A percentile compares a stretch with the other conserved stretches of the same genome.
phyloP scores from a whole-genome alignment of 345 rosid genomes.

The Litchi chinensis region DNA sequence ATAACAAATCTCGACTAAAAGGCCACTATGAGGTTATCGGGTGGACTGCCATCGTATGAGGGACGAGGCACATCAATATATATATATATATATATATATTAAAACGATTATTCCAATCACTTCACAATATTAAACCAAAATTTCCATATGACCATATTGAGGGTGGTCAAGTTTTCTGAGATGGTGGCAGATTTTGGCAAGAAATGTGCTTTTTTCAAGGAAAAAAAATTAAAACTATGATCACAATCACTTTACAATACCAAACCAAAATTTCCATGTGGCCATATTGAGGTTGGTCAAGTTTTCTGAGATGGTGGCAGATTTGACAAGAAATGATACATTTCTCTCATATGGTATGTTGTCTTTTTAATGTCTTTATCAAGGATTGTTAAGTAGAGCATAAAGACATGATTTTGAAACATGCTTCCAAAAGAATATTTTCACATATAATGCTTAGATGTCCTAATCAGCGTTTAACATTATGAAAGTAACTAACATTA shows the following conservation, averaged over 20 bases:
- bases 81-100: no score
- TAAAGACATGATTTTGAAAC: constrained; percentile 17
- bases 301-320: constrained; percentile 21
- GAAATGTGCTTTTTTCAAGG: not conserved
- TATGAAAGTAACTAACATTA: constrained; percentile 24
- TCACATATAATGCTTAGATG: constrained; percentile 31
- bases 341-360: constrained; percentile 11
- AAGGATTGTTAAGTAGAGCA: constrained; percentile 6
- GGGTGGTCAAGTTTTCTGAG: not conserved
- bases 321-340: constrained; percentile 22
- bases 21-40: no score
- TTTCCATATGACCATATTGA: not conserved
- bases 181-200: constrained; percentile 32
- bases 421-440: constrained; percentile 22
- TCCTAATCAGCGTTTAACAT: constrained; percentile 27
- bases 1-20: no score
- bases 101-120: not conserved
- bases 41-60: no score
- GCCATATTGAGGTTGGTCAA: not conserved
- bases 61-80: no score
- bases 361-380: constrained; percentile 25
- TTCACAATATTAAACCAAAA: not conserved
- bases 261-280: not conserved
- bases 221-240: not conserved
- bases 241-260: not conserved